Base-by-base conservation (phyloP, 2,329 filamentous ascomycete genomes). In the Sporothrix schenckii region DNA sequence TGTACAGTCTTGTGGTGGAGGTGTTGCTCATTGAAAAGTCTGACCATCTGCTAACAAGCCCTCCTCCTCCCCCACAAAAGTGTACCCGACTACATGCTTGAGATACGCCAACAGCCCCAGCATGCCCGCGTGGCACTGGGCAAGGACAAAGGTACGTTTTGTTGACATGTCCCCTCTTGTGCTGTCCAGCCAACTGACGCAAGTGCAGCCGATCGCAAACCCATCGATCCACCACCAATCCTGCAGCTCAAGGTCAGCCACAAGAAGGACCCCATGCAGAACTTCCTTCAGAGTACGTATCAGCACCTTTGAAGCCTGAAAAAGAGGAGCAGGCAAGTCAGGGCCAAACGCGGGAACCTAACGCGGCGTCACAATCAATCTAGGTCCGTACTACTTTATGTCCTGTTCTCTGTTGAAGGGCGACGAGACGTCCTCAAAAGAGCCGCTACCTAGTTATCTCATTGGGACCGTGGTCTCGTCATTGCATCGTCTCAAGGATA, bases 171-270 rank as follows among this genome's bases (percentile, higher is more conserved):
- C 16, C 3, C n/a, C 49, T 9, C 21, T 1, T 10, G 19, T 7
- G 9, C 5, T 6, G 39, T 24, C 1, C 13, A 4, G 10, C 0
- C 14, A 49, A 27, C 44, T 24, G 70, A 49, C 49, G 30, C 49
- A 49, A 11, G 14, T 70, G 68, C 61, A 70, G 69, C 74, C 92
- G 91, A 92, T 77, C 89, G 93, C 74, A 96, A 96, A 79, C 92
- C 93, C 9, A 88, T 97, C 76, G 93, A 97, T 78, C 93, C 94
- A 67, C 93, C 93, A 14, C 93, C 93, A 54, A 92, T 97, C 75
- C 83, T 97, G 60, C 89, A 94, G 80, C 84, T 97, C 61, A 79
- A 86, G 69, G 81, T 86, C 70, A 80, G 80, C 70, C 76, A 78
- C 47, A 79, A 80, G 65, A 80, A 80, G 66, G 84, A 87, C 71